A percentile compares a stretch with the other conserved stretches of the same genome.
Conservation (phyloP, 2,329 filamentous ascomycete species). For the Fusarium aywerte region DNA sequence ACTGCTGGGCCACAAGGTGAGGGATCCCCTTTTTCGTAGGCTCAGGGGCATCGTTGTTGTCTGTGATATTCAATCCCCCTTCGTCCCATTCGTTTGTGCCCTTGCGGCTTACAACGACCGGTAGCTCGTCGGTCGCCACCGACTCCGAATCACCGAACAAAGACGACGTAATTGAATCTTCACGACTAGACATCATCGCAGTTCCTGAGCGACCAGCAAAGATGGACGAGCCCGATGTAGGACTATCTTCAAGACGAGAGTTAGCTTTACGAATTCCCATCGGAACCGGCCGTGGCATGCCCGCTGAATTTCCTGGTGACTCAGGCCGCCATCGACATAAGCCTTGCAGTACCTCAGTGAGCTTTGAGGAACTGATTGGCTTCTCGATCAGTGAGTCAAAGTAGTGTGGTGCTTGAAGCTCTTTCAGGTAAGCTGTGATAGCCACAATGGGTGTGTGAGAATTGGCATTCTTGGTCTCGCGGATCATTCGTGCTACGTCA, state of each 20-base stretch:
- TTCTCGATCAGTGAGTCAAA: constrained; percentile 97
- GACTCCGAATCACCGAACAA: constrained; percentile 89
- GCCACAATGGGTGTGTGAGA: constrained; percentile 94
- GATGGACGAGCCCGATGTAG: constrained; percentile 79
- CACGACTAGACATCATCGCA: constrained; percentile 83
- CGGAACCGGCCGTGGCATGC: constrained; percentile 68
- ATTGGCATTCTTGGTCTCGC: constrained; percentile 95
- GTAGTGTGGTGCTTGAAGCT: constrained; percentile 92
- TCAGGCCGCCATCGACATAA: constrained; percentile 95
- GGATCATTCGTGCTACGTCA: constrained; percentile 96
- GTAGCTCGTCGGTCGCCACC: constrained; percentile 79
- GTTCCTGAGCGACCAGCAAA: constrained; percentile 77
- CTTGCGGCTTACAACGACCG: constrained; percentile 79
- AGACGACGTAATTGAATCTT: constrained; percentile 89
- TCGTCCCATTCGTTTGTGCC: constrained; percentile 82
- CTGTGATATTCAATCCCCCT: constrained; percentile 77
- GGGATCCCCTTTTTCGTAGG: constrained; percentile 59
- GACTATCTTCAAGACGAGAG: constrained; percentile 78
- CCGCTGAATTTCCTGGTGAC: constrained; percentile 57
- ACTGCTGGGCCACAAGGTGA: constrained; percentile 68
- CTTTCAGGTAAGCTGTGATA: constrained; percentile 97
- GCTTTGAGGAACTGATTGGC: constrained; percentile 90
- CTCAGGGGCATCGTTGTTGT: constrained; percentile 57
- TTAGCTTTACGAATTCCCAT: constrained; percentile 74
- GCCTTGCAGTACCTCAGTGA: constrained; percentile 86